Evolutionary conservation across 345 rosid species (phyloP).

Genomic region (Gossypium stocksii): DNA sequence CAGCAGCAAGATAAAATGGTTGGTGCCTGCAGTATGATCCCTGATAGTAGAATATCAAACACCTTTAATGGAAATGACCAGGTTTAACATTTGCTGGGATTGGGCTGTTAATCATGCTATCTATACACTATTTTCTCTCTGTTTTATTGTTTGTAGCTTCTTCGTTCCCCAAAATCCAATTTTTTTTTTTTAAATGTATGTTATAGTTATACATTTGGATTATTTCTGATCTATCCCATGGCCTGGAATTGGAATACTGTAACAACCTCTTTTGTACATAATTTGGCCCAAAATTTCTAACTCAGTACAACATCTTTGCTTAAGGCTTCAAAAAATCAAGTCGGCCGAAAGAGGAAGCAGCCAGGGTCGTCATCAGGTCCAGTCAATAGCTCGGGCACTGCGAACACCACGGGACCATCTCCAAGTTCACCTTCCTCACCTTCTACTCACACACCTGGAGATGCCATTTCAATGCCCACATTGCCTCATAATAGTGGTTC

Average conservation of each 20-base stretch:
- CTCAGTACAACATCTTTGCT: conserved; percentile 6
- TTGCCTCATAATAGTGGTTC: conserved; percentile 43
- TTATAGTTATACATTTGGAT: neutral
- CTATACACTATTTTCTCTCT: neutral
- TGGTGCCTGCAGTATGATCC: conserved; percentile 31
- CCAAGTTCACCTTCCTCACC: conserved; percentile 57
- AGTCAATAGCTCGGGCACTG: conserved; percentile 52
- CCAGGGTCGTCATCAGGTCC: conserved; percentile 52
- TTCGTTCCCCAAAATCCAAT: neutral
- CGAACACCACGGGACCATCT: conserved; percentile 46
- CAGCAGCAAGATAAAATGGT: conserved; percentile 44
- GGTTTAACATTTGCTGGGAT: conserved; percentile 22
- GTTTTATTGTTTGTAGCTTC: neutral
- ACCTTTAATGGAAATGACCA: conserved; percentile 46
- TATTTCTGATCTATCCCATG: neutral
- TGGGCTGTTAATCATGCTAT: neutral
- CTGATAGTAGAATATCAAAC: conserved; percentile 45
- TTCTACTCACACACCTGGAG: conserved; percentile 52
- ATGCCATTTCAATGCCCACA: conserved; percentile 41
- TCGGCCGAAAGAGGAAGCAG: conserved; percentile 48
- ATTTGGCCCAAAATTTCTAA: conserved; percentile 10
- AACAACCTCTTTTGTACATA: neutral
- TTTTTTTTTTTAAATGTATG: too few species aligned
- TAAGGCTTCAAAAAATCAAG: conserved; percentile 50
- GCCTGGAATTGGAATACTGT: neutral